Conservation (phyloP, 148 eudicot species). For the Oxyria digyna region DNA sequence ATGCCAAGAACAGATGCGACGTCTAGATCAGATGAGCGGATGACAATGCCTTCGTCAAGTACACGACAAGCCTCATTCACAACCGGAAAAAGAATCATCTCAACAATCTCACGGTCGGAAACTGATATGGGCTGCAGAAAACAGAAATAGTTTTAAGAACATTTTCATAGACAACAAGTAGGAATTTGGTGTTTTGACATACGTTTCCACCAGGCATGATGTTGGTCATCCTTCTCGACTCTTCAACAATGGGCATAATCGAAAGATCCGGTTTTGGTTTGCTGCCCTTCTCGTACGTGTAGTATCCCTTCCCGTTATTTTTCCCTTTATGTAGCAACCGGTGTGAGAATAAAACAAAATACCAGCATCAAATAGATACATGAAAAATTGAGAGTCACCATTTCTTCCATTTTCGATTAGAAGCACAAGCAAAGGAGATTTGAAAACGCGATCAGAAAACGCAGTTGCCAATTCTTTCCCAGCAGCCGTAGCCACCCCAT, state of each 20-base stretch:
- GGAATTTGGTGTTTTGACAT: not conserved
- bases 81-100: constrained; percentile 88
- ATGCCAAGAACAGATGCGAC: constrained; percentile 90
- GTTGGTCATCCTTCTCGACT: constrained; percentile 60
- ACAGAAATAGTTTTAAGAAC: not conserved
- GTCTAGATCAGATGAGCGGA: constrained; percentile 95
- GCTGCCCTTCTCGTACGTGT: constrained; percentile 74
- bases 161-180: not conserved
- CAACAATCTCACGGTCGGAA: constrained; percentile 77
- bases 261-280: constrained; percentile 84
- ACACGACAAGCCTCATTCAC: constrained; percentile 97
- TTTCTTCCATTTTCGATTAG: constrained; percentile 69
- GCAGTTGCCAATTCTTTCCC: constrained; percentile 33
- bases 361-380: not conserved
- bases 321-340: constrained; percentile 36
- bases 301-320: constrained; percentile 87
- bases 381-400: constrained; percentile 31
- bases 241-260: constrained; percentile 69
- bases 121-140: constrained; percentile 62
- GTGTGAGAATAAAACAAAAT: not conserved
- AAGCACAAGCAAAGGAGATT: constrained; percentile 53
- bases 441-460: constrained; percentile 52
- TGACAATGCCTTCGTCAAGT: constrained; percentile 72
- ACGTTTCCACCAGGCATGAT: constrained; percentile 90
- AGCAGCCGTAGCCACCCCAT: constrained; percentile 68